Evolutionary conservation across 441 rosid genomes (phyloP).

Genomic region (Melastoma candidum): DNA sequence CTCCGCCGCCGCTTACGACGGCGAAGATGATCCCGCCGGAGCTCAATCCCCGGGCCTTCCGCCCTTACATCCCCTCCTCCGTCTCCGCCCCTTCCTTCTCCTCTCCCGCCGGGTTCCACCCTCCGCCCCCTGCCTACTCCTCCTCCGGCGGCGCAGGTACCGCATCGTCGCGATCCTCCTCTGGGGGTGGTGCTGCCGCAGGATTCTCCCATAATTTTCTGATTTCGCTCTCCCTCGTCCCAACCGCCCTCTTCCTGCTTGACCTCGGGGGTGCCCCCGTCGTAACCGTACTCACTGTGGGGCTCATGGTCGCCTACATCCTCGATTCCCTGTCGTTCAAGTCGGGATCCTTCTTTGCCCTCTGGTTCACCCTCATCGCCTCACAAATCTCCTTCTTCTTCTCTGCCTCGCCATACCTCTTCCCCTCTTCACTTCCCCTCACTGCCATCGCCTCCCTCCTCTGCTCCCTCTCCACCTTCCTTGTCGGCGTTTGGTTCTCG

Average conservation of each 20-base stretch:
- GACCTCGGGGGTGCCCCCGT: slow-evolving; percentile 92
- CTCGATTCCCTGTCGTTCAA: slow-evolving; percentile 79
- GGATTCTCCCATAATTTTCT: slow-evolving; percentile 68
- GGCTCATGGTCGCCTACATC: slow-evolving; percentile 84
- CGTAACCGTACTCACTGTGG: slow-evolving; percentile 55
- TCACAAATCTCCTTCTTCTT: slow-evolving; percentile 93
- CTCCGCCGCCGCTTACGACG: slow-evolving; percentile 3
- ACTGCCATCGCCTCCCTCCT: slow-evolving; percentile 57
- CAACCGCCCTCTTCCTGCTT: slow-evolving; percentile 79
- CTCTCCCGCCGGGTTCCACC: slow-evolving; percentile 13
- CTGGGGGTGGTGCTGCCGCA: slow-evolving; percentile 40
- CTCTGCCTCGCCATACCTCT: slow-evolving; percentile 43
- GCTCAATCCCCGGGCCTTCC: slow-evolving; percentile 73
- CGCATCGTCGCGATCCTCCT: slow-evolving; percentile 33
- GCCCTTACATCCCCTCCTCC: slow-evolving; percentile 68
- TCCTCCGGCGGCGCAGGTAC: slow-evolving; percentile 21
- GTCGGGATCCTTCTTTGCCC: slow-evolving; percentile 65
- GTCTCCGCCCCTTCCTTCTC: slow-evolving; percentile 44
- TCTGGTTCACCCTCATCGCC: slow-evolving; percentile 69
- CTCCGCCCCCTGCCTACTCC: slow-evolving; percentile 30
- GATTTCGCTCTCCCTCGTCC: slow-evolving; percentile 67
- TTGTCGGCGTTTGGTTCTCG: slow-evolving; percentile 84
- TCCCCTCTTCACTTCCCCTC: slow-evolving; percentile 58
- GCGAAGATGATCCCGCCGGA: slow-evolving; percentile 88
- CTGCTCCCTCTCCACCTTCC: slow-evolving; percentile 62